Evolutionary conservation across 2,329 filamentous ascomycete genomes (phyloP), one percentile per base, ranked within the genome.

Genomic region (Clathrospora elynae): DNA sequence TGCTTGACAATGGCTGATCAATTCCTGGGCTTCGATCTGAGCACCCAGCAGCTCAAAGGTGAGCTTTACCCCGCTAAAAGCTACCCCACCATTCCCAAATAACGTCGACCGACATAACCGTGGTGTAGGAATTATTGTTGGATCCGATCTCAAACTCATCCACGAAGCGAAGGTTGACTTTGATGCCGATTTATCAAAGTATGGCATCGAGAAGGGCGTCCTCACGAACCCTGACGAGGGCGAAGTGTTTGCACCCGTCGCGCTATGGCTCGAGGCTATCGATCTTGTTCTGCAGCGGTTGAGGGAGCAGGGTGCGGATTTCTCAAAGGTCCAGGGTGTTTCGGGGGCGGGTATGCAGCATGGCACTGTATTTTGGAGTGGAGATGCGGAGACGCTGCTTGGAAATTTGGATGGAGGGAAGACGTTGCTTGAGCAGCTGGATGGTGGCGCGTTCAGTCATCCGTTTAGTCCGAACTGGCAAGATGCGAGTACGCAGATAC

Each of bases 301-400:
- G 50, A 78, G 81, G 57, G 78, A 83, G 28, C 80, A 83, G 47
- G 83, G 84, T 1, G 80, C 89, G 41, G 86, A 90, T 55, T 86
- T 96, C 61, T 73, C 78, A 37, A 81, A 82, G 36, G 84, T 99
- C 52, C 83, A 81, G 62, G 92, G 89, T 19, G 80, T 99, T 57
- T 92, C 88, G 62, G 93, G 90, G 51, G 91, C 92, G 11, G 91
- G 93, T 40, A 95, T 97, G 80, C 93, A 99, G 77, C 93, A 97
- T 71, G 93, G 93, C 22, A 97, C 92, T 68, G 90, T 97, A 18
- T 97, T 93, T 74, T 97, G 92, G 92, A 87, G 81, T 45, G 69
- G 75, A 30, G 74, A 84, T 42, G 91, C 88, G 5, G 86, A 88
- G 64, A 62, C 71, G 6, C 63, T 86, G 29, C 78, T 97, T 29